Base-by-base conservation (phyloP, 306 rosid species). In the Cucurbita moschata region DNA sequence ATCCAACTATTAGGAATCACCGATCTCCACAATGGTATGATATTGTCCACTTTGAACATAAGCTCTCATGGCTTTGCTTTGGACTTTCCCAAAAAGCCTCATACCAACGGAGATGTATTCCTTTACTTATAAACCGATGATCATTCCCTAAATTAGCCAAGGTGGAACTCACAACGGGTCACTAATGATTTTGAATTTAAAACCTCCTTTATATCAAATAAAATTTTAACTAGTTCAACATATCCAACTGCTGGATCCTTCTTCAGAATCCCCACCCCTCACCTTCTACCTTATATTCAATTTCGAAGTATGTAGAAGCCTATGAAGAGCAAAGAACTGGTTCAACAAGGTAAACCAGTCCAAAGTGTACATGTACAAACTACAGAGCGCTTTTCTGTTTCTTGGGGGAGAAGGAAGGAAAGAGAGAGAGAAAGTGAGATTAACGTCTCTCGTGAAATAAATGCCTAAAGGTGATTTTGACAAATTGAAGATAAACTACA, bases 201-300 rank as follows among this genome's bases (percentile, higher is more conserved):
- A 6, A 44, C 5, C 52, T 46, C 8, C 12, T 10, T 4, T 10
- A 55, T 43, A 21, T 56, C 38, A 56, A 56, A 19, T 21, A 10
- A 16, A 19, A 39, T 66, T 35, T 19, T 3, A 67, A 83, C 96
- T 84, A 80, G 88, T 92, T 93, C 92, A 87, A 86, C 85, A 76
- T 81, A 76, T 93, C 91, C 89, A 88, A 84, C 86, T 88, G 88
- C 35, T 93, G 96, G 98, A 71, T 93, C 96, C 82, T 90, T 93
- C 92, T 88, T 93, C 90, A 93, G 82, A 74, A 90, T 88, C 77
- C 96, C 98, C 82, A 90, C 96, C 81, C 81, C 90, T 43, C 46
- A 43, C 46, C 46, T 43, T 43, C 9, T 43, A 7, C 9, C 46
- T 43, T 43, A 10, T 6, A 47, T 47, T 47, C 14, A 47, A 47